Evolutionary conservation across 2,329 filamentous ascomycete species (phyloP).

Genomic region (Geosmithia flava): DNA sequence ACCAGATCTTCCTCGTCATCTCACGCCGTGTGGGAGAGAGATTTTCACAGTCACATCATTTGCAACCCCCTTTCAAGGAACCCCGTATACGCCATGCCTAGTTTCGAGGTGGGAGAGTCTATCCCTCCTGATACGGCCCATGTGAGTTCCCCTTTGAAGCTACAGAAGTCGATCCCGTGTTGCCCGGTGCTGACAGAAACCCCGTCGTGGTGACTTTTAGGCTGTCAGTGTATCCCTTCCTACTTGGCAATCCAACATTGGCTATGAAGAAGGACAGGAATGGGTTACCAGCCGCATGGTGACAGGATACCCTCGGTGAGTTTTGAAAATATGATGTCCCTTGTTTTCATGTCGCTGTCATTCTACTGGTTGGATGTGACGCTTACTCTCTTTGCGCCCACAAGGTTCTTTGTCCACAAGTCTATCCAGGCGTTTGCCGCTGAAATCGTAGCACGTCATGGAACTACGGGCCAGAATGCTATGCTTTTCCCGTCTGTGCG

Average conservation of each 20-base stretch:
- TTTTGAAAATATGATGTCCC: background rate
- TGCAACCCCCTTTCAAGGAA: background rate
- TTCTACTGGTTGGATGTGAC: slow-evolving; percentile 4
- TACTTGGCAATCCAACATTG: slow-evolving; percentile 83
- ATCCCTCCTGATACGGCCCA: slow-evolving; percentile 70
- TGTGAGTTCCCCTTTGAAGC: slow-evolving; percentile 31
- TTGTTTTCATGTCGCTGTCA: background rate
- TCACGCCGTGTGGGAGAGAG: background rate
- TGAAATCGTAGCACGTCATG: slow-evolving; percentile 54
- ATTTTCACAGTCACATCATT: background rate
- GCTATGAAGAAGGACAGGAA: slow-evolving; percentile 82
- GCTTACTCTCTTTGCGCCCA: background rate
- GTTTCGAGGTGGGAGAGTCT: slow-evolving; percentile 50
- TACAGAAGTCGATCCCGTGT: slow-evolving; percentile 7
- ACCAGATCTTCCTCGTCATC: background rate
- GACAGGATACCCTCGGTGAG: slow-evolving; percentile 78
- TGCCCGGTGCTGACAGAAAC: background rate
- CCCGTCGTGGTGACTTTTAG: slow-evolving; percentile 29
- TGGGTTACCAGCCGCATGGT: slow-evolving; percentile 80
- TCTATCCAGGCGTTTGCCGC: slow-evolving; percentile 62
- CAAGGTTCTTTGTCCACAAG: slow-evolving; percentile 83
- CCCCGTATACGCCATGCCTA: slow-evolving; percentile 24
- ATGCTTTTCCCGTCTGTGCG: slow-evolving; percentile 71
- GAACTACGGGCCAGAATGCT: slow-evolving; percentile 49
- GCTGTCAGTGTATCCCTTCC: slow-evolving; percentile 93